Conservation (phyloP, 2,329 filamentous ascomycete species). For the Diaporthe vaccinii region DNA sequence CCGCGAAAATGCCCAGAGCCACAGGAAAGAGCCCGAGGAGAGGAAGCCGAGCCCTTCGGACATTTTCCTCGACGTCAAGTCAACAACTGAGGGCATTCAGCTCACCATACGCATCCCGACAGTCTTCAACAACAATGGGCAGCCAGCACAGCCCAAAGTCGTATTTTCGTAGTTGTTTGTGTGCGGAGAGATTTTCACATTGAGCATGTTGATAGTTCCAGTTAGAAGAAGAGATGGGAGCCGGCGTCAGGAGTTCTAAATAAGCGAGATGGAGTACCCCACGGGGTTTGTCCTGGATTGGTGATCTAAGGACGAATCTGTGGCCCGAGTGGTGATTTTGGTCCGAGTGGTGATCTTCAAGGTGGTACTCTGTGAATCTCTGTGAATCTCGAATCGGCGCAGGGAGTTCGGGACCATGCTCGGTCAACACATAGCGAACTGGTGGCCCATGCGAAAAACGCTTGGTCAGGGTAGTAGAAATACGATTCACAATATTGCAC, state of each 20-base stretch:
- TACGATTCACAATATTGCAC: background rate
- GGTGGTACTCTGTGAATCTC: background rate
- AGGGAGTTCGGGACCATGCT: background rate
- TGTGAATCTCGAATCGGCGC: background rate
- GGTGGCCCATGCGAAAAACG: conserved; percentile 3
- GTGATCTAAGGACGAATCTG: background rate
- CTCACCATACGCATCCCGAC: conserved; percentile 70
- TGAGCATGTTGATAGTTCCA: background rate
- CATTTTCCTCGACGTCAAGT: conserved; percentile 70
- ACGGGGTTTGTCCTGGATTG: background rate
- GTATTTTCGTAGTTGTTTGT: conserved; percentile 46
- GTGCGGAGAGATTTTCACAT: background rate
- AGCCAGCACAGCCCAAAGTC: conserved; percentile 49
- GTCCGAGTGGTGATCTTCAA: conserved; percentile 15
- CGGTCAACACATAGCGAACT: background rate
- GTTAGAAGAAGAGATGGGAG: background rate
- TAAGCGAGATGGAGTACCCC: background rate
- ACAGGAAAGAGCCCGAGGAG: conserved; percentile 55
- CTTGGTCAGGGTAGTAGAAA: background rate
- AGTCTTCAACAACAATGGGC: conserved; percentile 59
- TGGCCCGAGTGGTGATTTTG: conserved; percentile 12
- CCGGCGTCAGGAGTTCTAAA: conserved; percentile 8
- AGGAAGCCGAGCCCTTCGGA: conserved; percentile 59
- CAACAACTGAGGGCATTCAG: conserved; percentile 70
- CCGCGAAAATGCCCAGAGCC: conserved; percentile 52